Evolutionary conservation across 306 rosid genomes (phyloP).

Genomic region (Corylus americana): DNA sequence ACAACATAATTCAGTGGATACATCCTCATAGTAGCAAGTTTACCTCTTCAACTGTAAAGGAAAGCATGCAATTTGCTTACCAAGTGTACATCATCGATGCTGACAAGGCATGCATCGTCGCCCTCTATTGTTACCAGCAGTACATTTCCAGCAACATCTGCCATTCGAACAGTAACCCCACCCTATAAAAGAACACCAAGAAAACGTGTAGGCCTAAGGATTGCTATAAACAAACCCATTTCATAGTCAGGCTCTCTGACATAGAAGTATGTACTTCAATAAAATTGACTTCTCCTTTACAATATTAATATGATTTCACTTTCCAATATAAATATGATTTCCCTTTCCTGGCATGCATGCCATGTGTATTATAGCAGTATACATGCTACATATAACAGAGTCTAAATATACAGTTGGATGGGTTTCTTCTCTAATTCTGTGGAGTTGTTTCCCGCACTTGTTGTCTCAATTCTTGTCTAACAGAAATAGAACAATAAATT

Average conservation of each 20-base stretch:
- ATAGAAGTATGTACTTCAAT: no score
- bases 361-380: not conserved
- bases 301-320: no score
- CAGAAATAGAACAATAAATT: no score
- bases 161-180: constrained; percentile 47
- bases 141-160: constrained; percentile 97
- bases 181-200: constrained; percentile 36
- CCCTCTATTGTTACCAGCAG: constrained; percentile 97
- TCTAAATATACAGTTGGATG: not conserved
- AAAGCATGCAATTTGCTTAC: constrained; percentile 60
- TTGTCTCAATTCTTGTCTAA: no score
- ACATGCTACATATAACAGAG: not conserved
- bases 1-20: constrained; percentile 46
- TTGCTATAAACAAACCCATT: constrained; percentile 23
- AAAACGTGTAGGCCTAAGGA: constrained; percentile 31
- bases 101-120: constrained; percentile 92
- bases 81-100: constrained; percentile 97
- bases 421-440: not conserved
- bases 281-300: no score
- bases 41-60: constrained; percentile 40
- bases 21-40: constrained; percentile 46
- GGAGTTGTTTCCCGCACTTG: no score
- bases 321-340: not conserved
- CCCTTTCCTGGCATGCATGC: not conserved
- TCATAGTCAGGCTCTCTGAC: constrained; percentile 19